Conservation (phyloP, 768 basidiomycete species). For the Kwoniella sp. region DNA sequence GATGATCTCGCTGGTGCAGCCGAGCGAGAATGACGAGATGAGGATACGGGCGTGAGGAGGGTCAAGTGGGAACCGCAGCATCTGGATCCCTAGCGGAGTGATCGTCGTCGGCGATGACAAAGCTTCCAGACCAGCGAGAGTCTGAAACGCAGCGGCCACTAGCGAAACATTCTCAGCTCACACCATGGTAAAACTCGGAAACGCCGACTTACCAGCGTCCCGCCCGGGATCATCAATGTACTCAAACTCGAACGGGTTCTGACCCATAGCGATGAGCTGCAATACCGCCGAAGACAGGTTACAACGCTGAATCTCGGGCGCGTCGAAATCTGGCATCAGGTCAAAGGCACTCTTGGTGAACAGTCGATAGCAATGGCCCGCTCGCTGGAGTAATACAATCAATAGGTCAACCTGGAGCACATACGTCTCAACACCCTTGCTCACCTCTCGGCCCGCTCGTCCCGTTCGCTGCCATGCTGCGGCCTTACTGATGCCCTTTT, state of each 20-base stretch:
- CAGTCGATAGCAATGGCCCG: conserved; percentile 82
- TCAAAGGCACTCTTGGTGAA: conserved; percentile 81
- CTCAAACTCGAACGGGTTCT: conserved; percentile 73
- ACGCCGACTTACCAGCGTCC: conserved; percentile 62
- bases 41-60: conserved; percentile 73
- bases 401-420: too few relatives aligned
- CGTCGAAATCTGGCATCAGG: conserved; percentile 61
- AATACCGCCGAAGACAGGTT: conserved; percentile 77
- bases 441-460: conserved; percentile 88
- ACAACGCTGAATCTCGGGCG: conserved; percentile 87
- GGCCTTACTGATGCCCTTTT: conserved; percentile 77
- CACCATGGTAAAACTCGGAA: conserved; percentile 52
- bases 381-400: conserved; percentile 57
- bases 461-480: conserved; percentile 84
- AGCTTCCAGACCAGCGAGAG: conserved; percentile 73
- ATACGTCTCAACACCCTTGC: too few relatives aligned
- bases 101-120: conserved; percentile 63
- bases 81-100: conserved; percentile 70
- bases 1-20: conserved; percentile 73
- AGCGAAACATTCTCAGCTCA: conserved; percentile 43
- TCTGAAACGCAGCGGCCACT: conserved; percentile 50
- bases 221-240: conserved; percentile 82
- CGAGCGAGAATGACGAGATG: conserved; percentile 67
- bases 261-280: conserved; percentile 76
- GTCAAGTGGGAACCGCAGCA: conserved; percentile 91